Evolutionary conservation across 129 eudicot genomes (phyloP).

Genomic region (Tagetes patula): DNA sequence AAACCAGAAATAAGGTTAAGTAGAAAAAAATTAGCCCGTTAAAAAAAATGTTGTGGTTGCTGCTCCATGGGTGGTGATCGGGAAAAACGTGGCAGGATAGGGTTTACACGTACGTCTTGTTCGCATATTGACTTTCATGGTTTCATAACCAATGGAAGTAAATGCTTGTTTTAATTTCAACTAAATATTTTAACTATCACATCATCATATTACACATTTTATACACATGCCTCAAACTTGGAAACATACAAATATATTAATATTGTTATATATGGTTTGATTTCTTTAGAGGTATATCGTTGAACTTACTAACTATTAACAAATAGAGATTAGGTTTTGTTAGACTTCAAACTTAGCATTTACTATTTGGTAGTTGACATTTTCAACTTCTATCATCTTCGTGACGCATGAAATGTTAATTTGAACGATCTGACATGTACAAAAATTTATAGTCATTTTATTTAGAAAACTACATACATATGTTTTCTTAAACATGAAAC

Average conservation of each 20-base stretch:
- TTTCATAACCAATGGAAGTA: background rate
- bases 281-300: no score
- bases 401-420: background rate
- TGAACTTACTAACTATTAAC: no score
- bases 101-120: slow-evolving; percentile 22
- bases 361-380: background rate
- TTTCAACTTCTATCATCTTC: background rate
- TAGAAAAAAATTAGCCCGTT: no score
- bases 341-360: background rate
- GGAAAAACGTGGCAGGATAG: background rate
- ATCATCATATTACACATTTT: background rate
- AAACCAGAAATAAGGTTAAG: no score
- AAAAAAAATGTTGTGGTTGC: background rate
- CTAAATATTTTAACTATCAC: background rate
- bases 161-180: background rate
- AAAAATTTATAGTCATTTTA: no score
- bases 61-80: background rate
- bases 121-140: slow-evolving; percentile 19
- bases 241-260: slow-evolving; percentile 4
- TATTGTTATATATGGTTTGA: no score
- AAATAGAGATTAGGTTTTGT: no score
- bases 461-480: no score
- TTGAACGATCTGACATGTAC: background rate
- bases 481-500: no score
- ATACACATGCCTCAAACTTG: slow-evolving; percentile 2